Evolutionary conservation across 441 rosid genomes (phyloP).

Genomic region (Kokia cookei): DNA sequence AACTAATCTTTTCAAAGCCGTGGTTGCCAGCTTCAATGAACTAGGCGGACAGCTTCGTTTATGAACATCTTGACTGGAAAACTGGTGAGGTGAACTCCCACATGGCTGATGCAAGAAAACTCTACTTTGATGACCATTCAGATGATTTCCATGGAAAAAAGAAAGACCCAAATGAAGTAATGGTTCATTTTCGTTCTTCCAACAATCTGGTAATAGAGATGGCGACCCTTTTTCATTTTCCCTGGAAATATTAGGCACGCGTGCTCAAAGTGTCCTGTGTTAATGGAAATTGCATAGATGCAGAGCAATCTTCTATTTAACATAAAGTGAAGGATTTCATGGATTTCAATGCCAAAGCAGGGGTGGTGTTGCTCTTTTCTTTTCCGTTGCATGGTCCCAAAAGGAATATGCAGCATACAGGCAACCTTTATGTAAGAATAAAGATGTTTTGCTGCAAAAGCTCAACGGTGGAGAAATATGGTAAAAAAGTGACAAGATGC

Average conservation of each 20-base stretch:
- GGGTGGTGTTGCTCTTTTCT: neutral
- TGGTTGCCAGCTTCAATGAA: neutral
- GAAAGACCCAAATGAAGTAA: neutral
- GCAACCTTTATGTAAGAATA: constrained; percentile 7
- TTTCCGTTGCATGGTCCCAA: constrained; percentile 14
- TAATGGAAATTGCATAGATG: neutral
- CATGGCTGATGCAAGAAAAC: neutral
- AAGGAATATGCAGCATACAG: constrained; percentile 5
- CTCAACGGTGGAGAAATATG: neutral
- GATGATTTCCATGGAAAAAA: neutral
- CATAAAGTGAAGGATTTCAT: neutral
- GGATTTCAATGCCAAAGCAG: neutral
- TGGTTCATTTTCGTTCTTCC: neutral
- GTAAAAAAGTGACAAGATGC: neutral
- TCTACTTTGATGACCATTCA: neutral
- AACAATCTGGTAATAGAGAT: neutral
- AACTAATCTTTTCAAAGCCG: neutral
- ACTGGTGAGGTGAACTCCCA: neutral
- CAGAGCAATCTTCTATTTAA: neutral
- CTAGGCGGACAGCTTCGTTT: neutral
- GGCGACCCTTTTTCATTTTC: neutral
- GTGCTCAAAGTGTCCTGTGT: constrained; percentile 1
- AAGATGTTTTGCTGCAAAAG: neutral
- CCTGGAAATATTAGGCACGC: constrained; percentile 10
- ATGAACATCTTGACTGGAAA: neutral